Conservation (phyloP, 257 asterid genomes). For the Orobanche coerulescens region DNA sequence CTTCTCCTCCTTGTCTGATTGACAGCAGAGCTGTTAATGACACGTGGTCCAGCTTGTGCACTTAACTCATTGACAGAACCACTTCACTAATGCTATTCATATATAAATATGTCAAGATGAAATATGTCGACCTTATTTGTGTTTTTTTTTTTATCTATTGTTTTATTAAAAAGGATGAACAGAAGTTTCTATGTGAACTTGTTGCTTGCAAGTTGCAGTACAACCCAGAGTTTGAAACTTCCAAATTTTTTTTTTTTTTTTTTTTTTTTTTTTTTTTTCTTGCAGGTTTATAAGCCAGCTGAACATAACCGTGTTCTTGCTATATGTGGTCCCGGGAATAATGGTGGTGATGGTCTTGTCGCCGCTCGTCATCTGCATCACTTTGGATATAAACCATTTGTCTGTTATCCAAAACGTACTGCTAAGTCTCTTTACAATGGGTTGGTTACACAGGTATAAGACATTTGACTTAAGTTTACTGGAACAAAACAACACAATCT, state of each 20-base stretch:
- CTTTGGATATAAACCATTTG: constrained; percentile 66
- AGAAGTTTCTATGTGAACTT: neutral
- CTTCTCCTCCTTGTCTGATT: neutral
- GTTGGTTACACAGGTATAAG: constrained; percentile 73
- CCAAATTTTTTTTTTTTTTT: no score
- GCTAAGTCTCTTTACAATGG: constrained; percentile 70
- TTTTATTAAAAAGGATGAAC: neutral
- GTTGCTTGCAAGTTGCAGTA: constrained; percentile 4
- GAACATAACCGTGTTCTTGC: constrained; percentile 63
- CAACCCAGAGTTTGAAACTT: neutral
- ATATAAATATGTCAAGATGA: neutral
- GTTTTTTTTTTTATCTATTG: neutral
- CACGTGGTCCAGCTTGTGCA: neutral
- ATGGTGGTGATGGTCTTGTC: constrained; percentile 97
- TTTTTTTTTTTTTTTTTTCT: no score
- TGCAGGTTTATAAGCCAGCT: constrained; percentile 64
- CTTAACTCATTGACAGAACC: neutral
- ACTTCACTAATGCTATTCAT: neutral
- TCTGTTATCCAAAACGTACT: constrained; percentile 87
- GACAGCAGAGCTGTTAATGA: neutral
- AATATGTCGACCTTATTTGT: neutral
- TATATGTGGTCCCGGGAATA: constrained; percentile 92
- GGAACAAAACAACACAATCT: constrained; percentile 8
- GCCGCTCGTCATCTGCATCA: constrained; percentile 95
- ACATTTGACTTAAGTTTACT: constrained; percentile 8